phyloP scores from a whole-genome alignment of 2,329 filamentous ascomycete species.

The Cladorrhinum sp. region DNA sequence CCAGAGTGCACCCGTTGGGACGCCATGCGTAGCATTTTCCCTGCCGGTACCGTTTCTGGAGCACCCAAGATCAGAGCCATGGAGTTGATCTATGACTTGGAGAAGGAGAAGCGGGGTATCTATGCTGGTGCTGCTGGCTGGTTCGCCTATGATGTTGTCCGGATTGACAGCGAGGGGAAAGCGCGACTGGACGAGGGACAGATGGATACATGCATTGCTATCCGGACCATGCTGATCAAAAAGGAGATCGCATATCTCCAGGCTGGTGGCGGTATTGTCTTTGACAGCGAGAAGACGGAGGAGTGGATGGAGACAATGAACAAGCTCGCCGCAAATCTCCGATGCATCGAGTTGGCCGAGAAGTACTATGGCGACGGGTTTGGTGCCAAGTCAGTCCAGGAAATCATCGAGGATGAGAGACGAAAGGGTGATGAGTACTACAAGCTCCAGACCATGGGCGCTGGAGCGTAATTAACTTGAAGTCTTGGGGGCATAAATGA shows the following conservation, averaged over 20 bases:
- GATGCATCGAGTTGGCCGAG: conserved; percentile 83
- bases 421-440: conserved; percentile 29
- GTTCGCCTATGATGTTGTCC: conserved; percentile 80
- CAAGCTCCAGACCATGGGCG: conserved; percentile 19
- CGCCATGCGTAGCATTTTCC: conserved; percentile 94
- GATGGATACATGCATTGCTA: conserved; percentile 81
- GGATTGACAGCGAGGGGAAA: conserved; percentile 39
- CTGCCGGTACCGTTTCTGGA: conserved; percentile 90
- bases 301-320: conserved; percentile 96
- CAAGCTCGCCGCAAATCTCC: conserved; percentile 87
- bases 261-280: conserved; percentile 85
- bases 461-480: conserved; percentile 13
- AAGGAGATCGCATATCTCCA: conserved; percentile 90
- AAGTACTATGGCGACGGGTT: conserved; percentile 46
- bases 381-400: conserved; percentile 27
- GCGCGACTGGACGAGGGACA: conserved; percentile 60
- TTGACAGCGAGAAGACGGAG: conserved; percentile 85
- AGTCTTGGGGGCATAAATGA: no score
- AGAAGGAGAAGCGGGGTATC: conserved; percentile 88
- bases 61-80: conserved; percentile 96
- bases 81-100: conserved; percentile 93
- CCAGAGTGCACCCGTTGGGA: conserved; percentile 86
- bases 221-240: conserved; percentile 93
- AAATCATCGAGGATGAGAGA: conserved; percentile 30
- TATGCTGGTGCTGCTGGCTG: conserved; percentile 97